These are phyloP conservation scores for Myriangium duriaei DNA, from an alignment of 2,329 filamentous ascomycete species.

Conservation along the genomic window DNA sequence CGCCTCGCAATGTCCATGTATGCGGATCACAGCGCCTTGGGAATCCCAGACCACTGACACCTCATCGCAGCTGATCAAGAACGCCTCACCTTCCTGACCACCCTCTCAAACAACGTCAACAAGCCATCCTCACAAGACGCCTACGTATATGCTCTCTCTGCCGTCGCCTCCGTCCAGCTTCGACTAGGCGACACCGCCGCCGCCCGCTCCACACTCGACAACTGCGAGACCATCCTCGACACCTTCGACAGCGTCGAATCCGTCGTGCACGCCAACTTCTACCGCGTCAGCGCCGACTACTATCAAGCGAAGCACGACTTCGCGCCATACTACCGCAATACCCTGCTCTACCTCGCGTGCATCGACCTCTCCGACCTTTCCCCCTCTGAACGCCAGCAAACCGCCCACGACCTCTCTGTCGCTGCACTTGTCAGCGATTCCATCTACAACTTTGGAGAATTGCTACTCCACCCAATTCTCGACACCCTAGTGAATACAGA, in stretches of 20 bases:
- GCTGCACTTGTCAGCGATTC: constrained; percentile 84
- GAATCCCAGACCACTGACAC: constrained; percentile 18
- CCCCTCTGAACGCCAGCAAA: constrained; percentile 60
- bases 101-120: constrained; percentile 77
- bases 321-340: constrained; percentile 92
- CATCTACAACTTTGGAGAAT: constrained; percentile 99
- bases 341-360: constrained; percentile 93
- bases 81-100: constrained; percentile 70
- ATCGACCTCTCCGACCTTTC: constrained; percentile 70
- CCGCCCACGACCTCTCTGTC: constrained; percentile 86
- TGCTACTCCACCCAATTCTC: constrained; percentile 93
- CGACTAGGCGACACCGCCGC: constrained; percentile 67
- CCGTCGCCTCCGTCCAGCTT: constrained; percentile 78
- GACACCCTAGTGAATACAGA: constrained; percentile 65
- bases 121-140: constrained; percentile 89
- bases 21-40: constrained; percentile 11
- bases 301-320: constrained; percentile 87
- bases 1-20: constrained; percentile 71
- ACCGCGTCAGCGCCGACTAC: constrained; percentile 88
- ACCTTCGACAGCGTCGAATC: constrained; percentile 90
- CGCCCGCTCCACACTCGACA: constrained; percentile 74
- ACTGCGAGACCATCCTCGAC: constrained; percentile 78
- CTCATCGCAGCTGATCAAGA: constrained; percentile 65
- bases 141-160: constrained; percentile 84
- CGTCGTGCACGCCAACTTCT: constrained; percentile 90